A percentile compares a stretch with the other conserved stretches of the same genome.
Conservation (phyloP, 1,284 basidiomycete species). For the Clitocybe nebularis region DNA sequence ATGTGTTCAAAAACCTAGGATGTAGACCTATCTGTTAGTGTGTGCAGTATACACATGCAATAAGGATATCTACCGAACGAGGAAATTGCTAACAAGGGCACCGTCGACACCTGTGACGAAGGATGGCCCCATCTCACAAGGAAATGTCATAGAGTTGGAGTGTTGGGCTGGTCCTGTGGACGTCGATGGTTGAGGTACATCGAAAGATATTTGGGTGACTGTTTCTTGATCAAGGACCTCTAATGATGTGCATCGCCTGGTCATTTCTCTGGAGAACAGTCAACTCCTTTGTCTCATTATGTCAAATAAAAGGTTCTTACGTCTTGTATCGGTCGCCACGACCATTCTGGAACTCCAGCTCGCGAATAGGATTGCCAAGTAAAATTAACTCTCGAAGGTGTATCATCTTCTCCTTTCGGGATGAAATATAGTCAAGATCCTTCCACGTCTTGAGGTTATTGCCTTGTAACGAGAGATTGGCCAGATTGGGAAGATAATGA, state of each 20-base stretch:
- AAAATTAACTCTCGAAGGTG: conserved; percentile 76
- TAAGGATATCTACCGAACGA: conserved; percentile 56
- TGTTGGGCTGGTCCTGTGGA: conserved; percentile 33
- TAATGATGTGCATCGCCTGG: conserved; percentile 64
- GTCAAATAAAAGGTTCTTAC: conserved; percentile 35
- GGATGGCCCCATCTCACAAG: conserved; percentile 66
- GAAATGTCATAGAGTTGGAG: conserved; percentile 63
- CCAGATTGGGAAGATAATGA: conserved; percentile 68
- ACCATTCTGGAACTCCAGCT: conserved; percentile 54
- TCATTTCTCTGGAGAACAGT: conserved; percentile 53
- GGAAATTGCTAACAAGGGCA: conserved; percentile 68
- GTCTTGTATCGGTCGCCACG: conserved; percentile 58
- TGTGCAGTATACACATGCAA: conserved; percentile 9
- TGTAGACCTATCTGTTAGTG: neutral
- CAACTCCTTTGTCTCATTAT: neutral
- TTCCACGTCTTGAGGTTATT: conserved; percentile 65
- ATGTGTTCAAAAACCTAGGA: conserved; percentile 79
- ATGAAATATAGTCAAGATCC: conserved; percentile 63
- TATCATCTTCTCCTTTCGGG: conserved; percentile 55
- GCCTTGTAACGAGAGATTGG: conserved; percentile 78
- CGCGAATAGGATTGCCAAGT: conserved; percentile 76
- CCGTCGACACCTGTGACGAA: conserved; percentile 76
- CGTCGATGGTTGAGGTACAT: conserved; percentile 50
- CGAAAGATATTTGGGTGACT: conserved; percentile 72
- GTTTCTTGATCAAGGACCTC: conserved; percentile 74